These are phyloP conservation scores for Podospora fimiseda DNA, from an alignment of 495 filamentous ascomycete species.

Conservation along the genomic window DNA sequence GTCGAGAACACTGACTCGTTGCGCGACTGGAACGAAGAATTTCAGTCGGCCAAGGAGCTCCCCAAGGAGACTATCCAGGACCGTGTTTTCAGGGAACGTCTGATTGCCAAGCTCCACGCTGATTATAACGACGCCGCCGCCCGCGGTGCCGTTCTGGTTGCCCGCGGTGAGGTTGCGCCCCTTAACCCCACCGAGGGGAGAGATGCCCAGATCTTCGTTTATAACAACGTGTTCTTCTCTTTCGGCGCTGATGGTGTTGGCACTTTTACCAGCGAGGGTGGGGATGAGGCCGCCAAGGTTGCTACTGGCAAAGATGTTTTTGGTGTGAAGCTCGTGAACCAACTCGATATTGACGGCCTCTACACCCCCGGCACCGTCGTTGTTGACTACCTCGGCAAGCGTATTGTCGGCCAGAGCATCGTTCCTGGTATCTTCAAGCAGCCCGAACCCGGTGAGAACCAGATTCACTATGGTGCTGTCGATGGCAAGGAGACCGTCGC, in stretches of 20 bases:
- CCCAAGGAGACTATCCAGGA: conserved; percentile 91
- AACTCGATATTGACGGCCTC: conserved; percentile 88
- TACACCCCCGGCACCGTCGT: conserved; percentile 95
- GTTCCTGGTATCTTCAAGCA: conserved; percentile 99
- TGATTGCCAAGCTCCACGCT: conserved; percentile 92
- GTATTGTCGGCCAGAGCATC: conserved; percentile 95
- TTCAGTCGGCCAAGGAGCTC: conserved; percentile 91
- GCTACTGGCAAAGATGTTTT: conserved; percentile 95
- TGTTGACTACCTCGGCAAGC: conserved; percentile 94
- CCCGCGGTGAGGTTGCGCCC: conserved; percentile 88
- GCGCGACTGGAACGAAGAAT: conserved; percentile 98
- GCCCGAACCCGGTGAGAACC: conserved; percentile 91
- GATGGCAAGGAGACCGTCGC: conserved; percentile 96
- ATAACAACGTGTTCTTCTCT: conserved; percentile 99
- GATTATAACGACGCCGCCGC: conserved; percentile 96
- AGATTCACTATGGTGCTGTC: conserved; percentile 97
- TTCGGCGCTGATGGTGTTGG: conserved; percentile 97
- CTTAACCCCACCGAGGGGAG: conserved; percentile 88
- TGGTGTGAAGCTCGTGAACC: conserved; percentile 90
- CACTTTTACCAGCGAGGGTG: conserved; percentile 92
- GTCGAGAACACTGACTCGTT: conserved; percentile 90
- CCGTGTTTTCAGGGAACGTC: conserved; percentile 87
- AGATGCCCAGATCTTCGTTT: conserved; percentile 98
- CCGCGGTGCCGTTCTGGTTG: conserved; percentile 87
- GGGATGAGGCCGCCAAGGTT: conserved; percentile 92